phyloP scores from a whole-genome alignment of 257 asterid genomes.

The Voacanga thouarsii region DNA sequence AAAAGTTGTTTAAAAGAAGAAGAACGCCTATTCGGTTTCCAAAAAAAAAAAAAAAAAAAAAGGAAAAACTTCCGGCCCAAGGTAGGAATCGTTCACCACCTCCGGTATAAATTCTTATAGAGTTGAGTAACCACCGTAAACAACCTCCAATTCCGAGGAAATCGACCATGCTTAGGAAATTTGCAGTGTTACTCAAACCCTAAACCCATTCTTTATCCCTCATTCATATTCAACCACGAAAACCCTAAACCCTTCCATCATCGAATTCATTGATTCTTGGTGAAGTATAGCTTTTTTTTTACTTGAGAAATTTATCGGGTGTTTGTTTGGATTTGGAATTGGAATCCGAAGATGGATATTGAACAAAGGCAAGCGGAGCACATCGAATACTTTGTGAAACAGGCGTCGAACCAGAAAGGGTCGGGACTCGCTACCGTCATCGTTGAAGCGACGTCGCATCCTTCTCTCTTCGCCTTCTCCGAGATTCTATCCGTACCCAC shows the following conservation, averaged over 20 bases:
- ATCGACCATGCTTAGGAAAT: background rate
- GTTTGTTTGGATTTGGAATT: conserved; percentile 2
- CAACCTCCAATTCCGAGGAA: background rate
- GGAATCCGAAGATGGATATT: conserved; percentile 56
- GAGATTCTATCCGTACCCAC: conserved; percentile 79
- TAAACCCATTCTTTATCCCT: background rate
- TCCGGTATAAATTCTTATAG: background rate
- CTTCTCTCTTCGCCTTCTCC: conserved; percentile 90
- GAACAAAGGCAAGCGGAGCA: conserved; percentile 87
- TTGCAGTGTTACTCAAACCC: conserved; percentile 10
- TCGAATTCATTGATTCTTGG: background rate
- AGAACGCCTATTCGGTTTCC: too few species aligned
- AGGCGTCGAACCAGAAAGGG: conserved; percentile 55
- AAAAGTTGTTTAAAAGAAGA: too few species aligned
- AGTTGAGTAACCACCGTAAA: background rate
- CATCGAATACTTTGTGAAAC: conserved; percentile 72
- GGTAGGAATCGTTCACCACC: background rate
- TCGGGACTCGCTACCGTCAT: conserved; percentile 51
- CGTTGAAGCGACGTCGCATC: conserved; percentile 91
- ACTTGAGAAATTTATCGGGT: background rate
- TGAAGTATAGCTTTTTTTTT: background rate
- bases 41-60: too few species aligned
- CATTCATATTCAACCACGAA: background rate
- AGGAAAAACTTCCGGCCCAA: too few species aligned
- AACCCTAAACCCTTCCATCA: conserved; percentile 10